A percentile compares a stretch with the other conserved stretches of the same genome.
phyloP scores from a whole-genome alignment of 768 basidiomycete species.

The Mycena galopus region DNA sequence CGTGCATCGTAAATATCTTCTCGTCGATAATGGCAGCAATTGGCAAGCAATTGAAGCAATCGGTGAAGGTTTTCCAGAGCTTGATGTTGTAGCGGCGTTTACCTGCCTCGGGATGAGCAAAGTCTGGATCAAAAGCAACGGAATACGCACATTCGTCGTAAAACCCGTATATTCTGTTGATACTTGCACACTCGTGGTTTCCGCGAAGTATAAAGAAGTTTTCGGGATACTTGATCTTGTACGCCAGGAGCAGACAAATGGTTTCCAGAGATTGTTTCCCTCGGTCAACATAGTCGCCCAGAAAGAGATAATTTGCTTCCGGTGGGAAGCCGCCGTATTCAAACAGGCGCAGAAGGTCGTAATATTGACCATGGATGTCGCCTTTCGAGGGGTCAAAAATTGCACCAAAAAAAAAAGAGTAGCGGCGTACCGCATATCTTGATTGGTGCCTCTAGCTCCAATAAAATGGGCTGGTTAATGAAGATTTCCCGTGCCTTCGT shows the following conservation, averaged over 20 bases:
- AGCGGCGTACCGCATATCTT: conserved; percentile 92
- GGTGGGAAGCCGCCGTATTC: conserved; percentile 99
- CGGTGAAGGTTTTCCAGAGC: conserved; percentile 99
- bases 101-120: conserved; percentile 63
- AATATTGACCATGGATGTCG: conserved; percentile 99
- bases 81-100: conserved; percentile 99
- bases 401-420: conserved; percentile 1
- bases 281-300: conserved; percentile 99
- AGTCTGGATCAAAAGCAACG: conserved; percentile 11
- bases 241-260: conserved; percentile 97
- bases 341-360: conserved; percentile 96
- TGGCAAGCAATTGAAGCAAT: conserved; percentile 99
- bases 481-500: conserved; percentile 99
- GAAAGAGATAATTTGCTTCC: conserved; percentile 99
- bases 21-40: conserved; percentile 99
- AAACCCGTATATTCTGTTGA: conserved; percentile 99
- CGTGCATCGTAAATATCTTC: conserved; percentile 99
- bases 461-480: conserved; percentile 97
- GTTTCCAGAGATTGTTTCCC: conserved; percentile 99
- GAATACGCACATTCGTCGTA: conserved; percentile 95
- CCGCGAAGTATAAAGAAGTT: conserved; percentile 99
- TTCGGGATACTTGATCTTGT: conserved; percentile 99
- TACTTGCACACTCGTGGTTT: conserved; percentile 99
- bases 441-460: conserved; percentile 98
- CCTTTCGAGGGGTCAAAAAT: conserved; percentile 58